A percentile compares a stretch with the other conserved stretches of the same genome.
phyloP scores from a whole-genome alignment of 495 filamentous ascomycete genomes.

The Neurospora discreta region DNA sequence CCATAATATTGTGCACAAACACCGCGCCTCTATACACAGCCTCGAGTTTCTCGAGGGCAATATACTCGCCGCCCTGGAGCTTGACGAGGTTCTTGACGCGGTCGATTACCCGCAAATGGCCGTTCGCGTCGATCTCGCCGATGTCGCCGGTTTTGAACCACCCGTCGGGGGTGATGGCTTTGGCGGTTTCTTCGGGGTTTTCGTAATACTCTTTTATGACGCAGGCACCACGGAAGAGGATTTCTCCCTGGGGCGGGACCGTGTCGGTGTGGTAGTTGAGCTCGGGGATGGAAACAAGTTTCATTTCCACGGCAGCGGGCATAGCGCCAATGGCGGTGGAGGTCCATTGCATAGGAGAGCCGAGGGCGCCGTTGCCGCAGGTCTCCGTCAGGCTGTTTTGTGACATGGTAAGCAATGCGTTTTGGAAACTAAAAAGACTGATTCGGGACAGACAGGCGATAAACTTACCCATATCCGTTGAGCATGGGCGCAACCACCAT shows the following conservation, averaged over 20 bases:
- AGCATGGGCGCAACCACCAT: constrained; percentile 62
- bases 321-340: constrained; percentile 65
- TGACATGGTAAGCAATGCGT: too few relatives aligned
- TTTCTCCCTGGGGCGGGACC: constrained; percentile 75
- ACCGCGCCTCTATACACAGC: constrained; percentile 46
- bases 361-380: constrained; percentile 57
- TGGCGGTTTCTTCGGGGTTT: constrained; percentile 70
- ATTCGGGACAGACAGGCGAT: too few relatives aligned
- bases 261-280: constrained; percentile 72
- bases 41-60: constrained; percentile 57
- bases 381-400: constrained; percentile 65
- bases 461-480: constrained; percentile 55
- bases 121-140: constrained; percentile 57
- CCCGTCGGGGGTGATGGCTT: constrained; percentile 69
- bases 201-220: constrained; percentile 70
- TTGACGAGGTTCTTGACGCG: constrained; percentile 79
- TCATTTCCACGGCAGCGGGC: constrained; percentile 52
- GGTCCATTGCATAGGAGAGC: constrained; percentile 56
- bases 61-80: constrained; percentile 54
- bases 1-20: constrained; percentile 47
- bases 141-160: constrained; percentile 94
- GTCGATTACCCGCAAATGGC: constrained; percentile 79
- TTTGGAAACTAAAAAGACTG: too few relatives aligned
- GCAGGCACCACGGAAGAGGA: constrained; percentile 61
- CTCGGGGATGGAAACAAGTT: constrained; percentile 70